Evolutionary conservation across 192 early-diverging fungal species (phyloP), one percentile per base, ranked within the genome.

Genomic region (Coemansia sp.): DNA sequence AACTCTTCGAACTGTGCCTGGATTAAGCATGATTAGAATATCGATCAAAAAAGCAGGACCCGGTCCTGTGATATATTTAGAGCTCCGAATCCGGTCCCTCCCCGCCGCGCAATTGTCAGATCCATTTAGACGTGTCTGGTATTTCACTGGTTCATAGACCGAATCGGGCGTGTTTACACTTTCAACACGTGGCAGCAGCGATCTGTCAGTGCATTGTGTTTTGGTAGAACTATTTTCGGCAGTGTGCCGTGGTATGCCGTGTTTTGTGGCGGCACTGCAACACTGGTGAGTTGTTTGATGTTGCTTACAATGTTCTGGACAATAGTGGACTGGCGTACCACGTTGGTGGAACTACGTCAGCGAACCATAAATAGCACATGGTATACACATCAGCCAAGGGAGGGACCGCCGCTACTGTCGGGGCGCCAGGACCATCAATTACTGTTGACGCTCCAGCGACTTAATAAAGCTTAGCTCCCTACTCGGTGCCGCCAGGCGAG

Each of bases 271-370:
- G 24, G 22, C 20, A 50, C 7, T 22, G 49, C 49, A 16, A 22
- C 49, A 2, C 19, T 1, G 20, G 26, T 50, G 49, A 18, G 14
- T 2, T 53, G 51, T 53, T 26, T 26, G 24, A 26, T 26, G 24
- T 26, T 26, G 1, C 3, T 53, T 3, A 26, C 51, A 23, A 14
- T 53, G 51, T 13, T 13, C 1, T 12, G 3, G 20, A 23, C 51
- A 23, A 53, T 53, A 6, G 51, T 6, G 19, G 12, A 22, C 22
- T 23, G 22, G 7, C 24, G 20, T 11, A 24, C 52, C 24, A 29
- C 52, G 52, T 53, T 53, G 52, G 26, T 13, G 52, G 24, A 6
- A 26, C 52, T 7, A 53, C 52, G 52, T 53, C 52, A 53, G n/a
- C 24, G 50, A 19, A 3, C 10, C 10, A 14, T 19, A 18, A 19